These are phyloP conservation scores for Plenodomus biglobosus DNA, from an alignment of 2,329 filamentous ascomycete genomes.

Conservation along the genomic window DNA sequence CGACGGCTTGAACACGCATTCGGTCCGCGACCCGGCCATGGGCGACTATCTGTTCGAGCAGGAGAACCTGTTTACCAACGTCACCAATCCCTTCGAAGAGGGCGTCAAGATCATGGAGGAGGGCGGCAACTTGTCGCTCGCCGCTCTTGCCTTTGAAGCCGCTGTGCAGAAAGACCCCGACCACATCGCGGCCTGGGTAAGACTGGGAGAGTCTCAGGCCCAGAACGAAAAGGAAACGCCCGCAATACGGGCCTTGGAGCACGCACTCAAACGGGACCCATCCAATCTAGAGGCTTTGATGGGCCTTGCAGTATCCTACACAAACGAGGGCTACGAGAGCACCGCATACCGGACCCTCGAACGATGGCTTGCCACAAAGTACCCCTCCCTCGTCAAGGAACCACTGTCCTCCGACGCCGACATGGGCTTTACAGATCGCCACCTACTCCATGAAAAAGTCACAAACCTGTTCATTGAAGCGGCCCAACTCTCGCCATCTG, in stretches of 20 bases:
- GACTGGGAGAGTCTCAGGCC: slow-evolving; percentile 87
- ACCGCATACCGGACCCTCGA: slow-evolving; percentile 95
- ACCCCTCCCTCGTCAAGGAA: slow-evolving; percentile 75
- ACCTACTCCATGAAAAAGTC: slow-evolving; percentile 85
- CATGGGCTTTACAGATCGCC: slow-evolving; percentile 90
- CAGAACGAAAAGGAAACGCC: slow-evolving; percentile 99
- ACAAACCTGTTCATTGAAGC: slow-evolving; percentile 89
- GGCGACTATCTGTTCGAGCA: slow-evolving; percentile 95
- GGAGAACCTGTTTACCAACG: slow-evolving; percentile 83
- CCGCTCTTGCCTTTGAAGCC: slow-evolving; percentile 92
- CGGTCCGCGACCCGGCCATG: slow-evolving; percentile 70
- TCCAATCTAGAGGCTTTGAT: slow-evolving; percentile 87
- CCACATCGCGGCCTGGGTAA: slow-evolving; percentile 91
- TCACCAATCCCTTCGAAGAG: slow-evolving; percentile 85
- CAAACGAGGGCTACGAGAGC: slow-evolving; percentile 97
- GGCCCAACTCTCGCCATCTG: slow-evolving; percentile 86
- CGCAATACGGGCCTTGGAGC: slow-evolving; percentile 89
- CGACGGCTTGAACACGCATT: slow-evolving; percentile 68
- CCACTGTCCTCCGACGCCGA: slow-evolving; percentile 76
- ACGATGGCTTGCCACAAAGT: slow-evolving; percentile 94
- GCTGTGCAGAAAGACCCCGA: slow-evolving; percentile 86
- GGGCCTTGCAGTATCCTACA: slow-evolving; percentile 95
- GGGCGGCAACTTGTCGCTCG: slow-evolving; percentile 90
- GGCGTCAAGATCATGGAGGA: slow-evolving; percentile 90
- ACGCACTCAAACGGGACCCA: slow-evolving; percentile 83